Percentiles rank a stretch among this genome's conserved stretches.
These are phyloP conservation scores for Artemisia tridentata DNA, from an alignment of 129 eudicot genomes.

Conservation along the genomic window DNA sequence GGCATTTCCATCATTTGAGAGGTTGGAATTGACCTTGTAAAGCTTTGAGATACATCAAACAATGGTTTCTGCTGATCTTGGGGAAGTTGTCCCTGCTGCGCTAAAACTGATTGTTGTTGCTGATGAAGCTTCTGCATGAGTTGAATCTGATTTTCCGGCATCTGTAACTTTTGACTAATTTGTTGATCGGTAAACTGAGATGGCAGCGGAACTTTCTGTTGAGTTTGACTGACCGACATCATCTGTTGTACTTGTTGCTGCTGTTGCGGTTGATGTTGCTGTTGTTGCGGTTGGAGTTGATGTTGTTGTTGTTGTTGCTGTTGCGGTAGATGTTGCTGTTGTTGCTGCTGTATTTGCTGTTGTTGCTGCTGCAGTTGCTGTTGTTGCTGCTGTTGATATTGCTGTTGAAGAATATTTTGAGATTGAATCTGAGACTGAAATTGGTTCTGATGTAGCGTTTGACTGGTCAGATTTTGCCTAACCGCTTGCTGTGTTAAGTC, in stretches of 20 bases:
- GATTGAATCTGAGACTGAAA: conserved; percentile 54
- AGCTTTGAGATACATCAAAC: conserved; percentile 27
- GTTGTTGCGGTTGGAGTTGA: conserved; percentile 20
- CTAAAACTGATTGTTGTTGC: conserved; percentile 66
- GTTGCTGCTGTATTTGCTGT: conserved; percentile 24
- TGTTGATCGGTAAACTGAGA: conserved; percentile 53
- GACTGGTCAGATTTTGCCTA: conserved; percentile 53
- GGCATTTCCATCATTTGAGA: conserved; percentile 48
- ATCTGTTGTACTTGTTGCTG: conserved; percentile 27
- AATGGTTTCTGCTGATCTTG: conserved; percentile 36
- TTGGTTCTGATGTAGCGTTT: conserved; percentile 48
- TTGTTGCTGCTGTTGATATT: conserved; percentile 26
- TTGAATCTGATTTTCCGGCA: conserved; percentile 69
- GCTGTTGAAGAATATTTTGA: conserved; percentile 51
- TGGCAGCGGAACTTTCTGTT: conserved; percentile 47
- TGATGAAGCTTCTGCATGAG: conserved; percentile 80
- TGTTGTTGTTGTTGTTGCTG: conserved; percentile 20
- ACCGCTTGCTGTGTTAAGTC: conserved; percentile 51
- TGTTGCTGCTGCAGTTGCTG: conserved; percentile 38
- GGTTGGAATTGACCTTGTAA: conserved; percentile 51
- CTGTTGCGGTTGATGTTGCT: background rate
- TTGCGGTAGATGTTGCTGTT: conserved; percentile 4
- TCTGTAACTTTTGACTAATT: conserved; percentile 48
- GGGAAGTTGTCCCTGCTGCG: conserved; percentile 48
- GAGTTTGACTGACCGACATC: conserved; percentile 43